Percentiles rank a stretch among this genome's conserved stretches.
Conservation (phyloP, 2,329 filamentous ascomycete genomes). For the Sporothrix pseudoabietina region DNA sequence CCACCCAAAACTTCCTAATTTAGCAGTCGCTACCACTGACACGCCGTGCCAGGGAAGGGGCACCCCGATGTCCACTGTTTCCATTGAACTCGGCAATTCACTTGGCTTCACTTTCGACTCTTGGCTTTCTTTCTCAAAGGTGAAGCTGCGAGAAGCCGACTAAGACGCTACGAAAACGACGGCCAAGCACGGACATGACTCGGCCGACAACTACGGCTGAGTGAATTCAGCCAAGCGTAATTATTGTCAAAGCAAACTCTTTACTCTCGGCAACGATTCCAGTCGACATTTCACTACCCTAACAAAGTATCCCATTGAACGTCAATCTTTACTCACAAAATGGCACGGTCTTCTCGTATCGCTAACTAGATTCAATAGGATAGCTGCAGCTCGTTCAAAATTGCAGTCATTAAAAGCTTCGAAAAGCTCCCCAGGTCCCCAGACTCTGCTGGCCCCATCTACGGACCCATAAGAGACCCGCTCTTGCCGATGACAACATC, state of each 20-base stretch:
- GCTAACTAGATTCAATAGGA: too few relatives aligned
- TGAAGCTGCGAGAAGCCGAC: background rate
- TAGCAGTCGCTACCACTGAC: background rate
- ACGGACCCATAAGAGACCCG: background rate
- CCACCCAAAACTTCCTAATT: background rate
- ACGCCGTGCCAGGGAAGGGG: background rate
- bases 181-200: background rate
- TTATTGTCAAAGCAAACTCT: too few relatives aligned
- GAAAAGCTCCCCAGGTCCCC: background rate
- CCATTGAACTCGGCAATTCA: background rate
- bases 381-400: too few relatives aligned
- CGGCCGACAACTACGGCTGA: background rate
- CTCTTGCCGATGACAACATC: slow-evolving; percentile 18
- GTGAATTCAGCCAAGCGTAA: background rate
- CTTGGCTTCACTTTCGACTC: background rate
- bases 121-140: background rate
- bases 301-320: too few relatives aligned
- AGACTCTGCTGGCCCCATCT: background rate
- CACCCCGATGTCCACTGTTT: background rate
- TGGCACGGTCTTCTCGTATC: too few relatives aligned
- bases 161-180: background rate
- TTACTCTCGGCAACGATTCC: too few relatives aligned
- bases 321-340: too few relatives aligned
- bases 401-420: too few relatives aligned
- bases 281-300: background rate